Base-by-base conservation (phyloP, 768 basidiomycete species). In the Boletus reticulatus region DNA sequence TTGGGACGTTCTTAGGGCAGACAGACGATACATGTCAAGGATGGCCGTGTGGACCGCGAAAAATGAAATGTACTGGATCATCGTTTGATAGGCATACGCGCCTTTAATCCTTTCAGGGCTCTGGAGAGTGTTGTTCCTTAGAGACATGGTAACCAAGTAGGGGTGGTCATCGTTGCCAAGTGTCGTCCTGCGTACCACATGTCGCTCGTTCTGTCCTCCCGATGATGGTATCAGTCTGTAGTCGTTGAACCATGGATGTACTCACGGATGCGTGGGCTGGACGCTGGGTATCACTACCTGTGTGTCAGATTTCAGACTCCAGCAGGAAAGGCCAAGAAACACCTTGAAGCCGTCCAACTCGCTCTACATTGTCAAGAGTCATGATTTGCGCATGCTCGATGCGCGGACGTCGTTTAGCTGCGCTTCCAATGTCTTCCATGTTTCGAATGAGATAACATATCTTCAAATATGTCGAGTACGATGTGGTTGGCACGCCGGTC, bases 301-400 rank as follows among this genome's bases (percentile, higher is more conserved):
- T 4, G 10, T 11, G n/a, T 46, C 19, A 50, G 53, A 31, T 48
- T 43, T 12, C 37, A 17, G 38, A 17, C 29, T 16, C 37, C 1
- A 22, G 16, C 4, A 20, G 17, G 22, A 34, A 53, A 29, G 29
- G 37, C 17, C 9, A 43, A 31, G 9, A 67, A 83, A 37, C 55
- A 88, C 94, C 84, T 62, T 92, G 92, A 12, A 97, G 78, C 48
- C 71, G 76, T 32, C 85, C 88, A 22, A 85, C 78, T 10, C 92
- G 78, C 52, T 79, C 67, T 16, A 98, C 63, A 69, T 98, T 95
- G 1, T 79, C 74, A 7, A 67, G 70, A 4, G 82, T 80, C 74
- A 98, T 77, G 45, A 97, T 93, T 69, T 98, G 96, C 0, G 94
- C 89, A 71, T 98, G 96, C 67, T 98, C 96, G 11, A 97, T 85